Conservation (phyloP, 495 filamentous ascomycete genomes). For the Umbilicaria muhlenbergii region DNA sequence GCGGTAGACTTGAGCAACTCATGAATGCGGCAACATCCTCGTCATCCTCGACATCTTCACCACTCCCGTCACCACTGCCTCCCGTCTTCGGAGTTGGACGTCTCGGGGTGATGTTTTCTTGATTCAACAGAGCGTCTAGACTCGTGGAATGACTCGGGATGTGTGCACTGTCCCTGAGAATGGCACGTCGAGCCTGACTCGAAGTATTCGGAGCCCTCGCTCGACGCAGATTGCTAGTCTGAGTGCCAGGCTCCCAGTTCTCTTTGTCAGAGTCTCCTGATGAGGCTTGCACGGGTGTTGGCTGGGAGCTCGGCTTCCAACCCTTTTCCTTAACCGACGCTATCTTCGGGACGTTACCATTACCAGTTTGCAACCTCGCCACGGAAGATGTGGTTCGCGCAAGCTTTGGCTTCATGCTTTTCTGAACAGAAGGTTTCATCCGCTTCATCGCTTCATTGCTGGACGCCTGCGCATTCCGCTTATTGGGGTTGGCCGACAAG, state of each 20-base stretch:
- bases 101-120: slow-evolving; percentile 1
- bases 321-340: slow-evolving; percentile 1
- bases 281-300: slow-evolving; percentile 9
- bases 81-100: neutral
- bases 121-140: slow-evolving; percentile 3
- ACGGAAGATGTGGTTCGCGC: slow-evolving; percentile 47
- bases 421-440: slow-evolving; percentile 21
- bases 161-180: slow-evolving; percentile 28
- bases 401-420: slow-evolving; percentile 48
- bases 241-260: slow-evolving; percentile 60
- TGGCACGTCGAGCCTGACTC: slow-evolving; percentile 23
- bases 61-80: slow-evolving; percentile 16
- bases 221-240: slow-evolving; percentile 23
- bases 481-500: slow-evolving; percentile 31
- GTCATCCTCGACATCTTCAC: slow-evolving; percentile 22
- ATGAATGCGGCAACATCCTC: slow-evolving; percentile 57
- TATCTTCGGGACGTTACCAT: slow-evolving; percentile 3
- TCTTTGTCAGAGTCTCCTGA: slow-evolving; percentile 82
- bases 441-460: slow-evolving; percentile 31
- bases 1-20: slow-evolving; percentile 43
- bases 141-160: slow-evolving; percentile 13
- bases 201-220: slow-evolving; percentile 13
- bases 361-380: slow-evolving; percentile 45
- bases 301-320: slow-evolving; percentile 16
- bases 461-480: slow-evolving; percentile 39